Base-by-base conservation (phyloP, 2,329 filamentous ascomycete species). In the Colletotrichum destructivum region DNA sequence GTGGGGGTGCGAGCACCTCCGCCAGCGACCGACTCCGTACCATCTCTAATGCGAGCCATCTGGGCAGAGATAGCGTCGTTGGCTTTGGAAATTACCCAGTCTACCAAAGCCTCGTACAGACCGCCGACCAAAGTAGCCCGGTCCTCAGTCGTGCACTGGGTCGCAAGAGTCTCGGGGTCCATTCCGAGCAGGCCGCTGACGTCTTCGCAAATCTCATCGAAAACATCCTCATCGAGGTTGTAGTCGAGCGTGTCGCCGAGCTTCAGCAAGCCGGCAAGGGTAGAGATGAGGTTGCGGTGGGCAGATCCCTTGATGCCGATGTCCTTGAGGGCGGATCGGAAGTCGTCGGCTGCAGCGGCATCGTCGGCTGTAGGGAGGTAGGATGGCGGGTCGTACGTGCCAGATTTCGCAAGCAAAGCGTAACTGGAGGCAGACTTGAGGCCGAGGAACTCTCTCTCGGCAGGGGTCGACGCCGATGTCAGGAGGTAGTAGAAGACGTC, bases 401-500 rank as follows among this genome's bases (percentile, higher is more conserved):
- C 92, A 2, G 96, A 98, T 76, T 91, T 92, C 73, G 93, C 91
- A 21, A 99, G 87, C 1, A 99, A 85, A 7, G 90, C 83, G 80
- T 98, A 99, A 54, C 89, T 87, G 4, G 93, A 92, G 3, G 94
- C 90, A 11, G 91, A 87, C 82, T 94, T 93, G 40, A 99, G 88
- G 35, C 93, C 91, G 16, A 99, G 85, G 72, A 95, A 97, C 79
- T 98, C 96, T 67, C 94, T 88, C 83, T 99, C 96, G 2, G 94
- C 92, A 4, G 93, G 91, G 1, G 94, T 96, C 0, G 96, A 97
- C 0, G 94, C 93, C n/a, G 93, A 95, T 0, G 95, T 97, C 52
- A 98, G 88, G 0, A 99, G 90, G 78, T 98, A 98, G 84, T 99
- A 98, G 79, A 99, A 98, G 61, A 97, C 96, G 79, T 99, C 96